Evolutionary conservation across 768 basidiomycete genomes (phyloP), one percentile per base, ranked within the genome.

Genomic region (Lentinula guzmanii): DNA sequence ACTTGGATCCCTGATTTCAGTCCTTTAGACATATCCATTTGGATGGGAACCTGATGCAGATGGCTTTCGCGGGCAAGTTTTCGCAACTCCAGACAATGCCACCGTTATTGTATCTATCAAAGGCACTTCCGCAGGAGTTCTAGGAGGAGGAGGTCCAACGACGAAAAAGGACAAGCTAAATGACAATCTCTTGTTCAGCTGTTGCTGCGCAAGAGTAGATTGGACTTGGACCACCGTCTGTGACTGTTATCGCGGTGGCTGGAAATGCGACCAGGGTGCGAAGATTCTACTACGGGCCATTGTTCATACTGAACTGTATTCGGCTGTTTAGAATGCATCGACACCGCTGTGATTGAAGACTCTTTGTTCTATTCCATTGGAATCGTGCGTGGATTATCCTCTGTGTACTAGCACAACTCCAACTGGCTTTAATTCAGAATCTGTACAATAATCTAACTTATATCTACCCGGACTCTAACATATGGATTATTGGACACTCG

Each of bases 191-290:
- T 74, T 98, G 61, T 96, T 96, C 72, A 90, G 87, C 64, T 98
- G 96, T 70, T 98, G 96, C 73, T 98, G 96, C 72, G 96, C 96
- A 0, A 77, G 85, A 16, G 82, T 97, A 33, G 93, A 92, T 68
- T 96, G 92, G 86, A 85, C 91, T 16, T 98, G 96, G 96, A 86
- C 89, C 51, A 84, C 92, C 0, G 95, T 98, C 18, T 98, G 96
- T 73, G 91, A 86, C 61, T 98, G 96, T 71, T 89, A 90, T 72
- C 78, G 82, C 57, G 82, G 86, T 8, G 87, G 87, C 5, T 89
- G 86, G 82, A 88, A 87, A 67, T 98, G 95, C 72, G 84, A 92
- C 66, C 80, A 86, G 68, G 39, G 55, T 56, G 13, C 41, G n/a
- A 45, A 21, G n/a, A n/a, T 4, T 35, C 8, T 39, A 54, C 13